phyloP scores from a whole-genome alignment of 768 basidiomycete species.

The Pisolithus tinctorius region DNA sequence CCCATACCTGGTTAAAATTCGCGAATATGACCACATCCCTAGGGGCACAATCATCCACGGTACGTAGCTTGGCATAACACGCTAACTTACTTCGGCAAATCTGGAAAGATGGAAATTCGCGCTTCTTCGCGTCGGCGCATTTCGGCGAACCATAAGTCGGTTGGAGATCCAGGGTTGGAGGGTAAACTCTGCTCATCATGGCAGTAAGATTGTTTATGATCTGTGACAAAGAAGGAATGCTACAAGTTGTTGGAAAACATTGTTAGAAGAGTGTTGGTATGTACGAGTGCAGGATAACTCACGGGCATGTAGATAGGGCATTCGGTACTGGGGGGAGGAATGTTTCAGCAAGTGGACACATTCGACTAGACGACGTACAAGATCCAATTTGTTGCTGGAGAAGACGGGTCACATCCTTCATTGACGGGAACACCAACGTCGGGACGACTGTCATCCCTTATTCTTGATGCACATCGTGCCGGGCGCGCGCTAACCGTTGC shows the following conservation, averaged over 20 bases:
- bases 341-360: not conserved
- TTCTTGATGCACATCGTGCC: slow-evolving; percentile 1
- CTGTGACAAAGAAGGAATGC: slow-evolving; percentile 45
- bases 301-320: slow-evolving; percentile 44
- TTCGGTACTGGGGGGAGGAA: slow-evolving; percentile 29
- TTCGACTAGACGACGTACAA: slow-evolving; percentile 30
- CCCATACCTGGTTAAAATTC: slow-evolving; percentile 45
- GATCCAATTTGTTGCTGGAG: slow-evolving; percentile 30
- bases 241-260: slow-evolving; percentile 7
- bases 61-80: not conserved
- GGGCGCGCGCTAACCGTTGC: slow-evolving; percentile 25
- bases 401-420: slow-evolving; percentile 38
- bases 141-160: slow-evolving; percentile 34
- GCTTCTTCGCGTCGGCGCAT: slow-evolving; percentile 30
- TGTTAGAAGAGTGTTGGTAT: not conserved
- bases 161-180: slow-evolving; percentile 6
- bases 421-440: slow-evolving; percentile 29
- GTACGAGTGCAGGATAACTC: slow-evolving; percentile 4
- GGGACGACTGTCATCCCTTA: not conserved
- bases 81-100: slow-evolving; percentile 32
- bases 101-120: slow-evolving; percentile 36
- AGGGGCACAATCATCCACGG: not conserved
- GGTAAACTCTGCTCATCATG: slow-evolving; percentile 19
- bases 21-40: slow-evolving; percentile 43
- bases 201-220: slow-evolving; percentile 41